These are phyloP conservation scores for Triangularia setosa DNA, from an alignment of 2,329 filamentous ascomycete species.

Conservation along the genomic window DNA sequence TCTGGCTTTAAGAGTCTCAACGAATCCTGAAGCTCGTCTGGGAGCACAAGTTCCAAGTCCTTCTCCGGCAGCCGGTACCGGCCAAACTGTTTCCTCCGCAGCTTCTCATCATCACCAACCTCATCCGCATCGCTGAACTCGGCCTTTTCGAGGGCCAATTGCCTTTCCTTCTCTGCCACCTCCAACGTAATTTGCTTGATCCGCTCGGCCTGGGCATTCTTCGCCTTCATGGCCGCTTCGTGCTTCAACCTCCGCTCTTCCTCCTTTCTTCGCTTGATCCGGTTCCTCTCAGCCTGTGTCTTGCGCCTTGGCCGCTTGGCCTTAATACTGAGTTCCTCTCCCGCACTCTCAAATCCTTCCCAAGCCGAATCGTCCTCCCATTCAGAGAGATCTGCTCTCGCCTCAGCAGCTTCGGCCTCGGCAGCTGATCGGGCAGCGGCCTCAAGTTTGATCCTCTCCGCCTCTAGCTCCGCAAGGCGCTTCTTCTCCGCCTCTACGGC, in stretches of 20 bases:
- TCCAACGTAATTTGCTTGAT: conserved; percentile 68
- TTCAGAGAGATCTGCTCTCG: conserved; percentile 59
- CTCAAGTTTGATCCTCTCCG: conserved; percentile 64
- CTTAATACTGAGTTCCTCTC: conserved; percentile 60
- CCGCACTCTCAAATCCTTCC: conserved; percentile 84
- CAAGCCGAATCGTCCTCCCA: conserved; percentile 89
- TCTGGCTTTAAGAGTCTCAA: conserved; percentile 83
- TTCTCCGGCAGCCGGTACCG: conserved; percentile 72
- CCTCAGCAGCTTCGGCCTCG: conserved; percentile 69
- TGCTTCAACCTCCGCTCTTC: conserved; percentile 74
- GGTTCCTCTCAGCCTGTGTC: conserved; percentile 81
- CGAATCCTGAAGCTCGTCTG: conserved; percentile 79
- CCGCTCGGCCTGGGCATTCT: conserved; percentile 65
- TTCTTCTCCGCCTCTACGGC: conserved; percentile 75
- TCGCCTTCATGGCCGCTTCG: conserved; percentile 69
- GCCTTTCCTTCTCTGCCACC: conserved; percentile 54
- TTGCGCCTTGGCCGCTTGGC: conserved; percentile 80
- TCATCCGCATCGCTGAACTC: conserved; percentile 47
- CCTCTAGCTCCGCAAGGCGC: conserved; percentile 63
- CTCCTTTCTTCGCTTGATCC: conserved; percentile 82
- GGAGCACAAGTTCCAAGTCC: conserved; percentile 73
- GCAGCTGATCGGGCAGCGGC: conserved; percentile 66
- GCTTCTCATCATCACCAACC: conserved; percentile 58
- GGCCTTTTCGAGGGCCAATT: conserved; percentile 40
- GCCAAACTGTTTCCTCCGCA: conserved; percentile 71